phyloP scores from a whole-genome alignment of 2,329 filamentous ascomycete genomes.

The Scorias spongiosa region DNA sequence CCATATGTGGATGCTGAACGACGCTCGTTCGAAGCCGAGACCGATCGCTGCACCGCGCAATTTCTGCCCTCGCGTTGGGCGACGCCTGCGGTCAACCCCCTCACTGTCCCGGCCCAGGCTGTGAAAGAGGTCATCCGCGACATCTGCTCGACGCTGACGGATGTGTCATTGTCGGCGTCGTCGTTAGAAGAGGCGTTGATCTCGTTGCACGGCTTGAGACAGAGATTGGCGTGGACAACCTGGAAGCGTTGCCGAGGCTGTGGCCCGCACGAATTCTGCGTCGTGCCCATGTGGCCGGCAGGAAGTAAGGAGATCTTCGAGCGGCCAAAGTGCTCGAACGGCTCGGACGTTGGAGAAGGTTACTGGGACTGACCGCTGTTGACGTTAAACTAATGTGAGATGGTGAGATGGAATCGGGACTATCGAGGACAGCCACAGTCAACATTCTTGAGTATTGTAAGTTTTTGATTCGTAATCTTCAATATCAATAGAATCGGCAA shows the following conservation, averaged over 20 bases:
- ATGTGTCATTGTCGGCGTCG: constrained; percentile 6
- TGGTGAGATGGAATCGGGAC: no score
- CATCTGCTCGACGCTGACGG: constrained; percentile 22
- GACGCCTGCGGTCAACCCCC: constrained; percentile 1
- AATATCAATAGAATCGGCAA: no score
- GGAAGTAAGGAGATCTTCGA: constrained; percentile 40
- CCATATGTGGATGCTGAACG: constrained; percentile 26
- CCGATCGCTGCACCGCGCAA: constrained; percentile 33
- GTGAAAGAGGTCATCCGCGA: constrained; percentile 16
- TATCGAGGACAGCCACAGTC: no score
- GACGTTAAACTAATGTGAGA: no score
- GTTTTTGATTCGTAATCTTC: no score
- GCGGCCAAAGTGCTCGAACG: constrained; percentile 28
- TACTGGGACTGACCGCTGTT: no score
- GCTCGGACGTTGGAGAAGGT: neutral
- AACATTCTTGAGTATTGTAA: no score
- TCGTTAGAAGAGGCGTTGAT: constrained; percentile 15
- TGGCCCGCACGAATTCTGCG: constrained; percentile 38
- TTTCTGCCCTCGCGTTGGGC: constrained; percentile 21
- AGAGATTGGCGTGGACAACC: constrained; percentile 41
- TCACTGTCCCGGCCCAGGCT: constrained; percentile 17
- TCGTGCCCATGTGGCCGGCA: constrained; percentile 50
- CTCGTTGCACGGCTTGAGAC: constrained; percentile 27
- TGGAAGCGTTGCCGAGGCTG: constrained; percentile 46
- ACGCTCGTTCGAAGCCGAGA: constrained; percentile 24